A percentile compares a stretch with the other conserved stretches of the same genome.
Evolutionary conservation across 1,284 basidiomycete species (phyloP).

Genomic region (Sporisorium scitamineum): DNA sequence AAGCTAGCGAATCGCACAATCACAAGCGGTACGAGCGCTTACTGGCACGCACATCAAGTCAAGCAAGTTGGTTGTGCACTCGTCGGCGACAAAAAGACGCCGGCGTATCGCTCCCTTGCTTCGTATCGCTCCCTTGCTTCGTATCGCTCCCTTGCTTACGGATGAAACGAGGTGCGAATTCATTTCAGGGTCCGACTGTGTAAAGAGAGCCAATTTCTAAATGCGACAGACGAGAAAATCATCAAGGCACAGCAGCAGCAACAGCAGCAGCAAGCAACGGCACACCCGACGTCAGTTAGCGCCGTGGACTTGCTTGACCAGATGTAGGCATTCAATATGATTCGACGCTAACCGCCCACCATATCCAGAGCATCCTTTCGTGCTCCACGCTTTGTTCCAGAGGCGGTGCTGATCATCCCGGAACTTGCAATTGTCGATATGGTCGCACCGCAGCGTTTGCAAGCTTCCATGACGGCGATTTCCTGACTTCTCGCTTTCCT

Average conservation of each 20-base stretch:
- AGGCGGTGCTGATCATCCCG: neutral
- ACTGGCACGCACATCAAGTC: no score
- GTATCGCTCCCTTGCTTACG: neutral
- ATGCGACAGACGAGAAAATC: neutral
- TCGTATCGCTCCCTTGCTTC: neutral
- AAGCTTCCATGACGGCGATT: neutral
- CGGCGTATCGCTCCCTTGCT: constrained; percentile 1
- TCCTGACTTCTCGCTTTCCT: neutral
- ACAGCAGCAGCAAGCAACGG: neutral
- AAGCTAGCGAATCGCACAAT: neutral
- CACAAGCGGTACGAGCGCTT: no score
- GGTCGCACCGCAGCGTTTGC: no score
- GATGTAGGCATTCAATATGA: neutral
- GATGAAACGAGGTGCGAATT: neutral
- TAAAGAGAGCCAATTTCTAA: neutral
- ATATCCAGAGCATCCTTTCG: neutral
- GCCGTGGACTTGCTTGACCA: neutral
- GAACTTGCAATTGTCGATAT: no score
- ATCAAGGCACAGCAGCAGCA: neutral
- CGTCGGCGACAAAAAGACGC: neutral
- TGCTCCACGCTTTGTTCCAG: neutral
- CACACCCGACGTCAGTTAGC: neutral
- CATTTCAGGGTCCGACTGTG: neutral
- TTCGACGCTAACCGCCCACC: no score
- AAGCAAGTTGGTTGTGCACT: no score